phyloP scores from a whole-genome alignment of 495 filamentous ascomycete genomes.

The Xylaria venustula region DNA sequence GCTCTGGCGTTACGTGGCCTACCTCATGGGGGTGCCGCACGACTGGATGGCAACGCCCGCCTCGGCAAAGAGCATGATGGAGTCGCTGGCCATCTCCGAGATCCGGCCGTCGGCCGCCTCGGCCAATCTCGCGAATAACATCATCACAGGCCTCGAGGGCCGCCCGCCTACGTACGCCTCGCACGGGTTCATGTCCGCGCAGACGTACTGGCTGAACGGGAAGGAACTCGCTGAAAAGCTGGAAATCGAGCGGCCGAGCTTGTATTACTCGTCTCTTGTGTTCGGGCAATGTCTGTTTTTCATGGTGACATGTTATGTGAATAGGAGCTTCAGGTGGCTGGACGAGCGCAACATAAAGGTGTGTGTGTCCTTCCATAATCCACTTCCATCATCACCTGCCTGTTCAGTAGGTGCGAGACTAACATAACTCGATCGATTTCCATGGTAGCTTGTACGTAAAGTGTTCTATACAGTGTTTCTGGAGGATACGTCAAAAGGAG shows the following conservation, averaged over 20 bases:
- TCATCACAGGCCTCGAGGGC: slow-evolving; percentile 62
- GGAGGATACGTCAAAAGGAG: slow-evolving; percentile 51
- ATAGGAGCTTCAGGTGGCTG: slow-evolving; percentile 54
- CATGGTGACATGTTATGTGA: slow-evolving; percentile 50
- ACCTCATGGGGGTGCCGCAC: slow-evolving; percentile 68
- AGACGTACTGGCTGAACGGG: slow-evolving; percentile 69
- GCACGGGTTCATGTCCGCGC: slow-evolving; percentile 61
- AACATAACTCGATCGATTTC: no score
- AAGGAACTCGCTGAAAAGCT: slow-evolving; percentile 59
- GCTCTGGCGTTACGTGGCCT: slow-evolving; percentile 71
- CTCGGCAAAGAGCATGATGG: slow-evolving; percentile 61
- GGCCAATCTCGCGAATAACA: slow-evolving; percentile 67
- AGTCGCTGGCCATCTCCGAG: slow-evolving; percentile 61
- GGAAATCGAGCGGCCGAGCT: slow-evolving; percentile 53
- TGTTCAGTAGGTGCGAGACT: no score
- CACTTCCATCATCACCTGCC: not conserved
- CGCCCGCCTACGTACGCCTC: slow-evolving; percentile 64
- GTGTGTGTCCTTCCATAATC: slow-evolving; percentile 4
- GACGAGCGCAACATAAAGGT: slow-evolving; percentile 59
- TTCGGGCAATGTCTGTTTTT: slow-evolving; percentile 69
- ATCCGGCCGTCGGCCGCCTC: slow-evolving; percentile 61
- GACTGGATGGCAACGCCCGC: slow-evolving; percentile 53
- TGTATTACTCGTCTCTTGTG: slow-evolving; percentile 60
- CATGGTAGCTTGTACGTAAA: slow-evolving; percentile 45
- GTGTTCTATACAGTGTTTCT: slow-evolving; percentile 52